Evolutionary conservation across 768 basidiomycete genomes (phyloP), one percentile per base, ranked within the genome.

Genomic region (Boletus bicolor): DNA sequence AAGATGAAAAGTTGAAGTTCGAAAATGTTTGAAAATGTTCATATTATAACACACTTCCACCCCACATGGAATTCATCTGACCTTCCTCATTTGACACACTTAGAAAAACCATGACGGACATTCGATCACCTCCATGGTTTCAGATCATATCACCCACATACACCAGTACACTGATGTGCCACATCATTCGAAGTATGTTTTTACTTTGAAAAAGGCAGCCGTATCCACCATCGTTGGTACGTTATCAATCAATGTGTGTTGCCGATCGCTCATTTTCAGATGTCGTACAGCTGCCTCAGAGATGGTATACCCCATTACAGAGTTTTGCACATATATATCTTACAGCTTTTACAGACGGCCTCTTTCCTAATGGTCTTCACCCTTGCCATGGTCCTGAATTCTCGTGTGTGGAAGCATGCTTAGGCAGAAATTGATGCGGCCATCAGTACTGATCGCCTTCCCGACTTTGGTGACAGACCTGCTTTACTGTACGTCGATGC

Each of bases 401-500:
- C 58, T 5, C 55, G 34, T 7, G 46, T 49, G 0, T 57, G 28
- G 50, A 56, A 49, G 36, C 54, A 42, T 5, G 55, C 54, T 10
- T 54, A 52, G 4, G 50, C 42, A 5, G 58, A 57, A 41, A 49
- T 59, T 1, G 58, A 53, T 11, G 19, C 38, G 0, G n/a, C 42
- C 17, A 8, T 46, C 14, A 47, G 51, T 7, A 52, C 7, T 1
- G 37, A 49, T 41, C 51, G 38, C 5, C 42, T 53, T 17, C 51
- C 55, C 21, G 6, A 57, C 12, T 49, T 57, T 28, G 36, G 44
- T 30, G 55, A 59, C 3, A 44, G 58, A 7, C 17, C 46, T 5
- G 21, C 48, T 7, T 26, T 59, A 48, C 55, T 55, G 2, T 59
- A 59, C 28, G 7, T 57, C 14, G 44, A 57, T 17, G 58, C 58